Percentiles rank a stretch among this genome's conserved stretches.
These are phyloP conservation scores for Vachellia collinsii DNA, from an alignment of 306 rosid genomes.

Conservation along the genomic window DNA sequence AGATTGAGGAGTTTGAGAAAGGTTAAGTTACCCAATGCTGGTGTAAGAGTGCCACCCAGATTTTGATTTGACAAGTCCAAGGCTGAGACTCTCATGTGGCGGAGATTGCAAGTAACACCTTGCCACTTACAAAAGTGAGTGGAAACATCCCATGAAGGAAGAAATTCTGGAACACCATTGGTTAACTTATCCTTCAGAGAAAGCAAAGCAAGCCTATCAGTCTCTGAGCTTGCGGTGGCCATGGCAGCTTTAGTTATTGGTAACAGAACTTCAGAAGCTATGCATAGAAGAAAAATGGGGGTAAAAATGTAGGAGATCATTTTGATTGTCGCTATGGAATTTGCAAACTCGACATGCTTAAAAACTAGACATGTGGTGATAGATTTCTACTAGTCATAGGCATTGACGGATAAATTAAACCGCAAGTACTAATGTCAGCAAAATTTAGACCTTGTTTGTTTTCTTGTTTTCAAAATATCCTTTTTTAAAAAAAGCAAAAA, in stretches of 20 bases:
- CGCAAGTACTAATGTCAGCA: too few relatives aligned
- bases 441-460: too few relatives aligned
- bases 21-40: conserved; percentile 26
- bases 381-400: too few relatives aligned
- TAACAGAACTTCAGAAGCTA: background rate
- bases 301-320: background rate
- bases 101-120: conserved; percentile 33
- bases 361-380: too few relatives aligned
- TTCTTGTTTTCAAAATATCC: too few relatives aligned
- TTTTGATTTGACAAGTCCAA: conserved; percentile 25
- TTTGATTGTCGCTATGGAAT: too few relatives aligned
- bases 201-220: conserved; percentile 20
- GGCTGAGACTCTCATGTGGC: conserved; percentile 34
- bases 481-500: too few relatives aligned
- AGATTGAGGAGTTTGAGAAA: too few relatives aligned
- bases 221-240: conserved; percentile 11
- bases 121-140: conserved; percentile 35
- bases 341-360: too few relatives aligned
- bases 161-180: conserved; percentile 19
- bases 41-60: conserved; percentile 33
- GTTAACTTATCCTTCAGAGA: conserved; percentile 31
- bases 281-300: background rate
- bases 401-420: too few relatives aligned
- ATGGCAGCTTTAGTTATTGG: background rate
- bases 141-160: conserved; percentile 43